Base-by-base conservation (phyloP, 352 stramenopile species). In the Globisporangium splendens region DNA sequence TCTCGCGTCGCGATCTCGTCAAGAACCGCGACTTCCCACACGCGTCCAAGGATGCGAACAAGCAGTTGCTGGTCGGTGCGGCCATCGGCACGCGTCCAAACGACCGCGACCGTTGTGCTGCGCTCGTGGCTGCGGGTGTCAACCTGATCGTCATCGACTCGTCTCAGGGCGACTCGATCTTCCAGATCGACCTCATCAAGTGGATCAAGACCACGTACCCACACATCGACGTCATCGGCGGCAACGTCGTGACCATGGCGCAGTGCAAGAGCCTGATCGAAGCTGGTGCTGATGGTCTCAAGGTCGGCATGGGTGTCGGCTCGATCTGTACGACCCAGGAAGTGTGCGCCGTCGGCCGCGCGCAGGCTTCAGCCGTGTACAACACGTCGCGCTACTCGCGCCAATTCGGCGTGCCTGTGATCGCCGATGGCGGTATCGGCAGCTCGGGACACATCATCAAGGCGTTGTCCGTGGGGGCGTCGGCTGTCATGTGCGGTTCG, bases 261-360 rank as follows among this genome's bases (percentile, higher is more conserved):
- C 98, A 99, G 84, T 98, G 95, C 62, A 92, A 98, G 69, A 96
- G 98, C 73, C 88, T 99, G 18, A 99, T 99, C 59, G 83, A 99
- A 48, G 97, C 97, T 31, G 98, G 98, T 46, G 97, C 96, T 14
- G 97, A 99, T 65, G 98, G 97, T n/a, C 84, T 99, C 48, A 97
- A 98, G 63, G 96, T 99, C 46, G 98, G 98, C 61, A 99, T 99
- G 98, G 98, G 98, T 62, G 97, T 99, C 39, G 98, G 98, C 60
- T 99, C 95, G 55, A 99, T 99, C 72, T 99, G 97, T 80, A 99
- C 98, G 39, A 99, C 98, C 22, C 98, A 99, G 81, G 98, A 99
- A 77, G 96, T 99, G 42, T 98, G 96, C 69, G 98, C 98, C 21
- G 97, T 99, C 18, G 98, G 98, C 39, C 94, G 98, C 63, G 97